Base-by-base conservation (phyloP, 2,329 filamentous ascomycete species). In the Xylariaceae sp. region DNA sequence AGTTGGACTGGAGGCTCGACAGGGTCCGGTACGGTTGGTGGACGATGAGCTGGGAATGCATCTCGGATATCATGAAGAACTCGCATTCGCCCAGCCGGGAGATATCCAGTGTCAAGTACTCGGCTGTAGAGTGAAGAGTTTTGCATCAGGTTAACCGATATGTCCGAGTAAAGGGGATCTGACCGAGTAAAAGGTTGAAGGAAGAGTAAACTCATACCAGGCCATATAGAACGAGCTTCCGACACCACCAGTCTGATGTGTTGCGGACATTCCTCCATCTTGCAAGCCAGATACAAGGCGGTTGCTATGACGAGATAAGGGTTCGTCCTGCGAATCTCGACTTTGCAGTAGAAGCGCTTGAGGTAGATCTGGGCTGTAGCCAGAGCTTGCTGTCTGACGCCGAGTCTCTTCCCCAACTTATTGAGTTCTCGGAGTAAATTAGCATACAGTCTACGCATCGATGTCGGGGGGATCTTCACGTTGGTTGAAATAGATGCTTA, bases 261-360 rank as follows among this genome's bases (percentile, higher is more conserved):
- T 61, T 97, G 90, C 3, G 92, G 92, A 35, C 83, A 89, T 63
- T 98, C 92, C 62, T 98, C 92, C 79, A 94, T 95, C 66, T 98
- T 98, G 68, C 88, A 95, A 14, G 92, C 89, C 24, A 98, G 71
- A 61, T 98, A 98, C 44, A 97, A 75, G 4, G 90, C 86, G 1
- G 92, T 97, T n/a, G 88, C 83, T 49, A 95, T 76, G 42, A 97
- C 80, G 24, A 97, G 79, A 59, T 94, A 95, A 3, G 90, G 88
- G 54, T 97, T 98, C 33, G 89, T 95, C 47, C 83, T 81, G 41
- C 90, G 83, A 49, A 97, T 88, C 57, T 95, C 88, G 53, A 95
- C 85, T 53, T 85, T 87, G 31, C 80, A 80, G 63, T 95, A 97
- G 70, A 95, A 97, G 43, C 92, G 81, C 56, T 94, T 90, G 53